These are phyloP conservation scores for Pseudohyphozyma bogoriensis DNA, from an alignment of 768 basidiomycete genomes.

Conservation along the genomic window DNA sequence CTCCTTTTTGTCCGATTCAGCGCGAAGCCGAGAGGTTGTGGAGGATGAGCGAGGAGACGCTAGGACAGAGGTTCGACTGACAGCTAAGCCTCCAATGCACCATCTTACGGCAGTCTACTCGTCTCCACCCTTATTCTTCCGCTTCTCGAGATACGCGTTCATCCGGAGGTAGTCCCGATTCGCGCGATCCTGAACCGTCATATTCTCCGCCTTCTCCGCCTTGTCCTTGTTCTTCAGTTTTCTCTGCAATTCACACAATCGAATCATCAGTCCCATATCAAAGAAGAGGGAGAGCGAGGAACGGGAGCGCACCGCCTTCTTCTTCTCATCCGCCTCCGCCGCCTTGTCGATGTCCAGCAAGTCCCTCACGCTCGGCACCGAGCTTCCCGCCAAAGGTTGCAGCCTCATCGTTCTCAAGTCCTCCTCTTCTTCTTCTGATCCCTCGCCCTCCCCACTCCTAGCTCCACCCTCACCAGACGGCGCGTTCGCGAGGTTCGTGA, in stretches of 20 bases:
- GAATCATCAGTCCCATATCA: slow-evolving; percentile 43
- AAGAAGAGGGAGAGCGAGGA: slow-evolving; percentile 50
- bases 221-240: slow-evolving; percentile 57
- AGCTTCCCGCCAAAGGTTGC: slow-evolving; percentile 65
- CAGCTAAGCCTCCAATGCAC: too few species aligned
- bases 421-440: too few species aligned
- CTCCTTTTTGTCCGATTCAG: too few species aligned
- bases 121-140: too few species aligned
- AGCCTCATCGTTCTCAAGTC: slow-evolving; percentile 45
- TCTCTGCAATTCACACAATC: slow-evolving; percentile 50
- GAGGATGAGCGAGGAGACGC: neutral
- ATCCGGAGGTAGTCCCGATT: slow-evolving; percentile 7
- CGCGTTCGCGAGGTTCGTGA: slow-evolving; percentile 13
- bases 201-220: slow-evolving; percentile 39
- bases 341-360: neutral
- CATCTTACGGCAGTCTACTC: too few species aligned
- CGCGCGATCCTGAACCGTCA: neutral
- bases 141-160: neutral
- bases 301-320: neutral
- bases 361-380: slow-evolving; percentile 60
- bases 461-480: slow-evolving; percentile 29
- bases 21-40: neutral
- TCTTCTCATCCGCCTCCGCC: slow-evolving; percentile 1
- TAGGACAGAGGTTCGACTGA: too few species aligned
- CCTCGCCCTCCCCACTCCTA: neutral